Evolutionary conservation across 2,329 filamentous ascomycete species (phyloP), one percentile per base, ranked within the genome.

Genomic region (Fusarium secorum): DNA sequence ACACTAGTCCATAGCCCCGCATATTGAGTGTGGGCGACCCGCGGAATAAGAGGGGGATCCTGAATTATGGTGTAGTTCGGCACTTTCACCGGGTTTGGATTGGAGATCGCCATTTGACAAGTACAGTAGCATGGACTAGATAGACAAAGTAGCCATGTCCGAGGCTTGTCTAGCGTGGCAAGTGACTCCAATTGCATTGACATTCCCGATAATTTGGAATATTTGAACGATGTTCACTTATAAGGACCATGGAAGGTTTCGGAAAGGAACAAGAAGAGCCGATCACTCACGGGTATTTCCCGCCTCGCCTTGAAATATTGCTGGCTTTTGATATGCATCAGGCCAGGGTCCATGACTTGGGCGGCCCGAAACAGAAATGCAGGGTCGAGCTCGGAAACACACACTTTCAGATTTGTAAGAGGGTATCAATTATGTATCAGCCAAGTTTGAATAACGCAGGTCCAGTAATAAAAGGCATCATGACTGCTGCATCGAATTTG

Each of bases 401-500:
- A 30, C 35, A 26, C 60, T 44, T 53, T 48, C 30, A 26, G 32
- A 38, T 52, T 52, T 28, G 38, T 26, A 51, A 22, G n/a, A 53
- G 30, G 39, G 48, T 35, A 45, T 41, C 20, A 26, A 35, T 41
- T 38, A 35, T 42, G 45, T 45, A 69, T 44, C 45, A 64, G 32
- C 41, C 32, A 39, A 39, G 42, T 51, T 36, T 17, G 48, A 32
- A 41, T 22, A 42, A 17, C 38, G 36, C n/a, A 28, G 38, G 22
- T 41, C 13, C 11, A 38, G 53, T 45, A 18, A 28, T 20, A 36
- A 28, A 30, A 33, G 32, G 24, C 11, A 61, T 75, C 36, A 75
- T n/a, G 54, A 20, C 49, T 46, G 60, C 54, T 66, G 68, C 60
- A 75, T 66, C 35, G 68, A 68, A 24, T 72, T 67, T 14, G 78